Conservation (phyloP, 257 asterid genomes). For the Nicotiana tomentosiformis region DNA sequence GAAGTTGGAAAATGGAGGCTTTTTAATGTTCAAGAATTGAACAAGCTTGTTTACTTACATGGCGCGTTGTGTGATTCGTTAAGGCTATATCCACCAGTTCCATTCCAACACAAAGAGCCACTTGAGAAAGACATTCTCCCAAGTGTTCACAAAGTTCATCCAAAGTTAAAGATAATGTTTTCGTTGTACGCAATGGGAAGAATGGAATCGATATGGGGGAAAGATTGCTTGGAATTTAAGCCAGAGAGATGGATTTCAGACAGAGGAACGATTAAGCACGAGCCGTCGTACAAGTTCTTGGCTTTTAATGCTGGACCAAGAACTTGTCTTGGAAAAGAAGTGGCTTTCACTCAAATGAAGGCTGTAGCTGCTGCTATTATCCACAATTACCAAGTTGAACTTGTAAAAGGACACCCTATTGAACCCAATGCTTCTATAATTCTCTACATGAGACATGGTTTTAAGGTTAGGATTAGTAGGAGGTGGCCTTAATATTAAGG, state of each 20-base stretch:
- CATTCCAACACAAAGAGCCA: conserved; percentile 59
- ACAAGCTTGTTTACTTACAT: conserved; percentile 38
- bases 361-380: conserved; percentile 44
- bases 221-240: conserved; percentile 44
- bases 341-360: conserved; percentile 46
- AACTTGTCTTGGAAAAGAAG: conserved; percentile 62
- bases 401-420: conserved; percentile 35
- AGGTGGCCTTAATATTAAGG: conserved; percentile 12
- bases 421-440: conserved; percentile 45
- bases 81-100: conserved; percentile 57
- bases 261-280: conserved; percentile 32
- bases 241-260: conserved; percentile 61
- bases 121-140: conserved; percentile 35
- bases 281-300: conserved; percentile 54
- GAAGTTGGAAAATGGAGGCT: conserved; percentile 12
- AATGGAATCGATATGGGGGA: conserved; percentile 50
- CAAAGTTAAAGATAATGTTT: conserved; percentile 40
- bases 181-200: conserved; percentile 59
- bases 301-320: conserved; percentile 69
- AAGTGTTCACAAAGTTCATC: conserved; percentile 47
- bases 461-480: conserved; percentile 40
- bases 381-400: conserved; percentile 31
- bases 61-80: conserved; percentile 51
- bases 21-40: conserved; percentile 28
- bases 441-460: conserved; percentile 52